Evolutionary conservation across 371 early-diverging fungal species (phyloP).

Genomic region (Nosema granulosis): DNA sequence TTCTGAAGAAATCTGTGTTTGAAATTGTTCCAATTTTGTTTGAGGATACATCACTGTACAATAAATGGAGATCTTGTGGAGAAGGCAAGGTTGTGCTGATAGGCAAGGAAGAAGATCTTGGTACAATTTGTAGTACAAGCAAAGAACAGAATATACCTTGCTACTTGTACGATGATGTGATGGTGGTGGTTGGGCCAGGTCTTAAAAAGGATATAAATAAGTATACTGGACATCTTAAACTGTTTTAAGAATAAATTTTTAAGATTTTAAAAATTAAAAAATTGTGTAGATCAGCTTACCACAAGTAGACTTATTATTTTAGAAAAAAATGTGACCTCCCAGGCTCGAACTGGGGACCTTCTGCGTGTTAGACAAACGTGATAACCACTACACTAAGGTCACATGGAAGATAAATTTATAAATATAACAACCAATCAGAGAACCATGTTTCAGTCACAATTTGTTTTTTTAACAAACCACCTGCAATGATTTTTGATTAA

Average conservation of each 20-base stretch:
- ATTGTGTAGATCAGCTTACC: too few species aligned
- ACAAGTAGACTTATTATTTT: too few species aligned
- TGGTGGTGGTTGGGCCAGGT: constrained; percentile 15
- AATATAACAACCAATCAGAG: too few species aligned
- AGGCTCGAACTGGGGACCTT: constrained; percentile 76
- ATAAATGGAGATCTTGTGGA: constrained; percentile 1
- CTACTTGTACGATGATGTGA: not conserved
- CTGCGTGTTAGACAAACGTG: constrained; percentile 82
- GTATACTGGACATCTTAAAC: constrained; percentile 44
- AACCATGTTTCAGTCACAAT: too few species aligned
- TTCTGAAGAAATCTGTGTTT: not conserved
- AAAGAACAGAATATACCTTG: not conserved
- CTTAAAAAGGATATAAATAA: constrained; percentile 12
- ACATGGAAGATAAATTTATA: too few species aligned
- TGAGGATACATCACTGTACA: not conserved
- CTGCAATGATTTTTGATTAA: too few species aligned
- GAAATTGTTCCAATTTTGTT: not conserved
- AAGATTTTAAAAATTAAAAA: too few species aligned
- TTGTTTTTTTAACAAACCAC: too few species aligned
- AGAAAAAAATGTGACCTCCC: constrained; percentile 69
- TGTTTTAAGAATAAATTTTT: constrained; percentile 36
- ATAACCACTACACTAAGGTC: constrained; percentile 85
- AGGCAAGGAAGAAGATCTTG: not conserved
- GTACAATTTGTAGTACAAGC: not conserved
- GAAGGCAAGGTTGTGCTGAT: constrained; percentile 15